Percentiles rank a stretch among this genome's conserved stretches.
Evolutionary conservation across 495 filamentous ascomycete species (phyloP).

Genomic region (Neurospora terricola): DNA sequence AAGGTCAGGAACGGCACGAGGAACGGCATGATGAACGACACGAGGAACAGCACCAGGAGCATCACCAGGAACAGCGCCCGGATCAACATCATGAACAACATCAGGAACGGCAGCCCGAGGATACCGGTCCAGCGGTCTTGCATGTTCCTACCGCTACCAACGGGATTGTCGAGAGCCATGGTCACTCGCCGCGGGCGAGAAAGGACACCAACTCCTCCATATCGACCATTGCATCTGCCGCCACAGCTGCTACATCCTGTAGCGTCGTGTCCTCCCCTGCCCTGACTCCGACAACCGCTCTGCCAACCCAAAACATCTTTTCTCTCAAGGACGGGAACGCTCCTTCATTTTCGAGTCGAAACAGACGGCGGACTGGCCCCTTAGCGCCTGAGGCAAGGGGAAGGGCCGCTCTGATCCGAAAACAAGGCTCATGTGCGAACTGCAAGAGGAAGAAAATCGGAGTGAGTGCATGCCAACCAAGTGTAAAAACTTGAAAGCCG

Average conservation of each 20-base stretch:
- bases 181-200: slow-evolving; percentile 28
- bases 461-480: slow-evolving; percentile 25
- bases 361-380: slow-evolving; percentile 37
- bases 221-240: slow-evolving; percentile 31
- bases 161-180: slow-evolving; percentile 22
- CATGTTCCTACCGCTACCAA: slow-evolving; percentile 15
- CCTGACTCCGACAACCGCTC: slow-evolving; percentile 6
- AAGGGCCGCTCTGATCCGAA: slow-evolving; percentile 39
- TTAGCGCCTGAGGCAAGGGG: slow-evolving; percentile 36
- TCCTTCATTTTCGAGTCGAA: slow-evolving; percentile 34
- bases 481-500: not conserved
- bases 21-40: not conserved
- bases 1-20: not conserved
- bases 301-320: slow-evolving; percentile 32
- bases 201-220: slow-evolving; percentile 40
- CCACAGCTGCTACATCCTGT: slow-evolving; percentile 31
- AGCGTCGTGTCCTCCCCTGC: slow-evolving; percentile 30
- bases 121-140: slow-evolving; percentile 13
- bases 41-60: not conserved
- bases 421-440: slow-evolving; percentile 38
- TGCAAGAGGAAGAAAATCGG: slow-evolving; percentile 39
- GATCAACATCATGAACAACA: slow-evolving; percentile 11
- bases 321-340: slow-evolving; percentile 38
- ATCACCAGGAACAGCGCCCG: slow-evolving; percentile 20
- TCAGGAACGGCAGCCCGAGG: slow-evolving; percentile 5